These are phyloP conservation scores for Nosema muscidifuracis DNA, from an alignment of 371 early-diverging fungal species.

Conservation along the genomic window DNA sequence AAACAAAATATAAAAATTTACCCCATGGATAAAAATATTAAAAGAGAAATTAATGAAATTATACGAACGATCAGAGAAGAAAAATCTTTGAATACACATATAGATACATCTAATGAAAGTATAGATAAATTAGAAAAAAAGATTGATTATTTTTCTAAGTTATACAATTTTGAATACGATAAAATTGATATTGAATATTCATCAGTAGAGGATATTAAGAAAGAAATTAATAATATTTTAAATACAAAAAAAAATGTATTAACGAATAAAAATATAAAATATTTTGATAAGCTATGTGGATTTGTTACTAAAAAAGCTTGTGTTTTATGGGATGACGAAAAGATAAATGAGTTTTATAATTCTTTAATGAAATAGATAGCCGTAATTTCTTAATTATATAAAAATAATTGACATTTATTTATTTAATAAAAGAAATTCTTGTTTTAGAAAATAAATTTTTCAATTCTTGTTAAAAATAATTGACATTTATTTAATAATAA, in stretches of 20 bases:
- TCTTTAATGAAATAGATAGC: conserved; percentile 28
- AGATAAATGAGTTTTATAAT: conserved; percentile 35
- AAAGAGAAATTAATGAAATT: background rate
- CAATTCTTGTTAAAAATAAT: no score
- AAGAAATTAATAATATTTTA: background rate
- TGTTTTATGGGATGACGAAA: conserved; percentile 31
- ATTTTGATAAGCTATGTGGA: conserved; percentile 32
- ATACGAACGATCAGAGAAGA: background rate
- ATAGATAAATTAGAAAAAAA: background rate
- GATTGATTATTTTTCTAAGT: background rate
- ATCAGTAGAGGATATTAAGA: background rate
- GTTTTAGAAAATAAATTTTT: no score
- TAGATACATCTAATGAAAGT: background rate
- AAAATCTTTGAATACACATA: background rate
- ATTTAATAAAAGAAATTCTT: no score
- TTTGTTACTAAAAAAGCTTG: conserved; percentile 14
- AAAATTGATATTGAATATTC: background rate
- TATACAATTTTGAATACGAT: background rate
- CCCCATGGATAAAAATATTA: no score
- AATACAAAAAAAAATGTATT: conserved; percentile 1
- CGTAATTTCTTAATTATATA: no score
- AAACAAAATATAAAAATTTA: background rate
- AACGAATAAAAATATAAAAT: conserved; percentile 18
- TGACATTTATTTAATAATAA: no score
- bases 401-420: no score